Base-by-base conservation (phyloP, 164 flowering plant genomes). In the Tinospora cordifolia region DNA sequence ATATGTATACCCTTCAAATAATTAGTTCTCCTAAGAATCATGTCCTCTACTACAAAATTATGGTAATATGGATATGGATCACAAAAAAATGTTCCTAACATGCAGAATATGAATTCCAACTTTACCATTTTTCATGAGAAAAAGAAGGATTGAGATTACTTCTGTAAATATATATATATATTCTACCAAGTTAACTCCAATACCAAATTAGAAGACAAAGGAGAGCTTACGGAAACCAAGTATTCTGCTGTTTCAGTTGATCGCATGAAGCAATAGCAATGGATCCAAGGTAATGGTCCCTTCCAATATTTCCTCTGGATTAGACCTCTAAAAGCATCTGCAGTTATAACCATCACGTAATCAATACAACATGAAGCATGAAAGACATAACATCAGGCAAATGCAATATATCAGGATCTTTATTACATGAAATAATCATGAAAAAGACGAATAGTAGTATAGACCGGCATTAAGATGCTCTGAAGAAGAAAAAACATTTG, bases 251-350 rank as follows among this genome's bases (percentile, higher is more conserved):
- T 84, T 81, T 92, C 96, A 79, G 24, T 85, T 68, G 96, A 89
- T 63, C 92, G 80, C 63, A 95, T 86, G 79, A 95, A 95, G 82
- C 98, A 91, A 79, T 95, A 95, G 78, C 97, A 95, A 76, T 95
- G 99, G 73, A 95, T 84, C 94, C 80, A 87, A 36, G 99, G 99
- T 34, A 87, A 83, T 59, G 79, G 57, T 49, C 96, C 99, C 77
- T 83, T 92, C 99, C 99, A 92, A 68, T 77, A 64, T 75, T 79
- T 84, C 78, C 77, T 84, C 40, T 75, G 81, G 54, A 92, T 81
- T 69, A 85, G 77, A 22, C 90, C 89, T 57, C 78, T 85, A 77
- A 95, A 91, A 64, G 87, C 86, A 84, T 92, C 99, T 95, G 89
- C 58, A 21, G 59, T 41, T 69, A 65, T 26, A 62, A 74, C 49